Base-by-base conservation (phyloP, 108 stramenopile species). In the Craspedostauros australis region DNA sequence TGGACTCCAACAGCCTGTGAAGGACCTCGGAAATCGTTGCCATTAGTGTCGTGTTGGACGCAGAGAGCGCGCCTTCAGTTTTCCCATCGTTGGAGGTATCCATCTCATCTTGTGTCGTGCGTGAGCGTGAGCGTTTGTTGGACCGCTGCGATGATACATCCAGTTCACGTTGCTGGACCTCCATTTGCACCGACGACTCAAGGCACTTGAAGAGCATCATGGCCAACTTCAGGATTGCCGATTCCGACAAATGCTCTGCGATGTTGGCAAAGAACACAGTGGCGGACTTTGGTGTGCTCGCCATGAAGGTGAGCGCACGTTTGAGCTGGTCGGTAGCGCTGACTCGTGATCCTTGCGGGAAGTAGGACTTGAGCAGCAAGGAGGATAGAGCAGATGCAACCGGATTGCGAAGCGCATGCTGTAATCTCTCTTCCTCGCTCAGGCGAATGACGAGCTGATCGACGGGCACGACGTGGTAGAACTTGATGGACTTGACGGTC, bases 391-490 rank as follows among this genome's bases (percentile, higher is more conserved):
- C 78, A 19, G 50, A 47, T 1, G 86, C 75, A 23, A 94, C 78
- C 1, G 86, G 60, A 43, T 81, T 80, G 1, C 57, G 51, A 6
- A 71, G 73, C 50, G 73, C 73, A 11, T 67, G 49, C 11, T 60
- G 56, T 22, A 68, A 38, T 12, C 54, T 46, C 1, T 55, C 75
- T 57, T 84, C 91, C 8, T 71, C 76, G 0, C 77, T 93, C 25
- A 96, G 69, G 3, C 96, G 72, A 5, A 79, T 82, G 27, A 84
- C 55, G 14, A 96, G 58, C 68, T 95, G 84, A 24, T 86, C 74
- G 15, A 86, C 88, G 3, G 86, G 82, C 5, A 96, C 96, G 4
- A 97, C 84, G 46, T 98, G 92, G 68, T 91, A 96, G 55, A 92
- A 97, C 33, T 85, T 84, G 50, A 98, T 87, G 1, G 78, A 80